These are phyloP conservation scores for Xylariaceae sp. DNA, from an alignment of 2,329 filamentous ascomycete genomes.

Conservation along the genomic window DNA sequence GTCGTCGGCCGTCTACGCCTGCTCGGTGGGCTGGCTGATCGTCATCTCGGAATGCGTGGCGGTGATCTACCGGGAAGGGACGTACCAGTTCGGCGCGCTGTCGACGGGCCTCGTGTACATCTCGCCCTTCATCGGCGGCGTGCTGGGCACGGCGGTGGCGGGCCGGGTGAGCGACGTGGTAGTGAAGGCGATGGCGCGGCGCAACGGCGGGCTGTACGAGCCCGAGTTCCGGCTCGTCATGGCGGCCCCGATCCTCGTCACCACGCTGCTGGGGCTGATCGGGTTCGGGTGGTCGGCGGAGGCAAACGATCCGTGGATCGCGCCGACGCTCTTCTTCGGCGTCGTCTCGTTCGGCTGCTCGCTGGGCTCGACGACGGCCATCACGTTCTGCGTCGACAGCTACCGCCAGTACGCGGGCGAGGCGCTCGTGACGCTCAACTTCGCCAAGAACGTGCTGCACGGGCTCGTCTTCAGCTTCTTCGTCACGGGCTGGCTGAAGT, in stretches of 20 bases:
- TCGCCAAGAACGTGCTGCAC: slow-evolving; percentile 90
- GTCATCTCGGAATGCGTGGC: slow-evolving; percentile 86
- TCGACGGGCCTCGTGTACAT: slow-evolving; percentile 84
- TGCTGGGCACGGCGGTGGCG: slow-evolving; percentile 87
- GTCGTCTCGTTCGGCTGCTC: slow-evolving; percentile 88
- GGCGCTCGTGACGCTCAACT: slow-evolving; percentile 89
- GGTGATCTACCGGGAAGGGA: slow-evolving; percentile 65
- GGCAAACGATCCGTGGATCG: slow-evolving; percentile 73
- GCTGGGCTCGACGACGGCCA: slow-evolving; percentile 81
- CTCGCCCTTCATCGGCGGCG: slow-evolving; percentile 80
- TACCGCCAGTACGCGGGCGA: slow-evolving; percentile 93
- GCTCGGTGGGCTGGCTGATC: slow-evolving; percentile 92
- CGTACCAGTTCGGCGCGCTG: slow-evolving; percentile 76
- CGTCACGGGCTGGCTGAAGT: slow-evolving; percentile 75
- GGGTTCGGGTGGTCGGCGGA: slow-evolving; percentile 92
- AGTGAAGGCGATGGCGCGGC: slow-evolving; percentile 72
- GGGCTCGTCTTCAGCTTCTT: slow-evolving; percentile 86
- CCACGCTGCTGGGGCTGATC: slow-evolving; percentile 81
- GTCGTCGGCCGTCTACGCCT: slow-evolving; percentile 78
- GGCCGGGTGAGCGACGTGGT: slow-evolving; percentile 83
- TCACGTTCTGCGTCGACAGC: slow-evolving; percentile 90
- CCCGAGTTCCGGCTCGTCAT: slow-evolving; percentile 90
- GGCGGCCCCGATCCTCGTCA: slow-evolving; percentile 71
- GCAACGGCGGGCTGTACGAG: slow-evolving; percentile 91
- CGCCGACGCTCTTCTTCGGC: slow-evolving; percentile 90